Percentiles rank a stretch among this genome's conserved stretches.
Evolutionary conservation across 805 yeast species (phyloP).

Genomic region (Suhomyces vadensis): DNA sequence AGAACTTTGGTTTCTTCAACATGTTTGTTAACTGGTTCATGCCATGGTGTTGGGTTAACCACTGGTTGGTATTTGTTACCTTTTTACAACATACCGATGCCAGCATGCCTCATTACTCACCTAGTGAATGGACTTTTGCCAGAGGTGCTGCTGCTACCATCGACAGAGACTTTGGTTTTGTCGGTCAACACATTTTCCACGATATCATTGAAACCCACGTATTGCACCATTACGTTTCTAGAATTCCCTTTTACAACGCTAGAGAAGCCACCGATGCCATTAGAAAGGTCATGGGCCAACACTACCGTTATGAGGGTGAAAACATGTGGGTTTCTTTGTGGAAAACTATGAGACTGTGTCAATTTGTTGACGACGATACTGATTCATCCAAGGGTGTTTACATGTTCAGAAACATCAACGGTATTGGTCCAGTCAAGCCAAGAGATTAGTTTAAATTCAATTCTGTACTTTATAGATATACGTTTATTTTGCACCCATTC

Average conservation of each 20-base stretch:
- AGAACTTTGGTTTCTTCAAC: slow-evolving; percentile 62
- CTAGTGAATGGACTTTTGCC: slow-evolving; percentile 77
- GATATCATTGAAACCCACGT: slow-evolving; percentile 91
- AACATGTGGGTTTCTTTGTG: slow-evolving; percentile 73
- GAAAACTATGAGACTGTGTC: slow-evolving; percentile 64
- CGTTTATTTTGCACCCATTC: no score
- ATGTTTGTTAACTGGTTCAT: slow-evolving; percentile 68
- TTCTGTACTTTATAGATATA: not conserved
- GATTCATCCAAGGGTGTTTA: slow-evolving; percentile 68
- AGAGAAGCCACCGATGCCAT: slow-evolving; percentile 76
- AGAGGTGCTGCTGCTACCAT: slow-evolving; percentile 90
- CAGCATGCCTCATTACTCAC: slow-evolving; percentile 75
- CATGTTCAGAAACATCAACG: slow-evolving; percentile 76
- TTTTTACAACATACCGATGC: slow-evolving; percentile 83
- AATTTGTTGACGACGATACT: slow-evolving; percentile 70
- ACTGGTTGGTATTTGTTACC: slow-evolving; percentile 88
- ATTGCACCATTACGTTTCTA: slow-evolving; percentile 77
- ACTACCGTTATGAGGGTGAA: slow-evolving; percentile 65
- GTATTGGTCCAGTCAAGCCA: slow-evolving; percentile 34
- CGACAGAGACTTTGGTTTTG: slow-evolving; percentile 79
- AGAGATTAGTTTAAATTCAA: slow-evolving; percentile 10
- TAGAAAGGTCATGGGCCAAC: slow-evolving; percentile 81
- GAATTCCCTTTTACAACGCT: slow-evolving; percentile 89
- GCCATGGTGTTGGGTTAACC: slow-evolving; percentile 81
- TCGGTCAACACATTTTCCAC: slow-evolving; percentile 78